Conservation (phyloP, 805 yeast species). For the Naumovozyma baii region DNA sequence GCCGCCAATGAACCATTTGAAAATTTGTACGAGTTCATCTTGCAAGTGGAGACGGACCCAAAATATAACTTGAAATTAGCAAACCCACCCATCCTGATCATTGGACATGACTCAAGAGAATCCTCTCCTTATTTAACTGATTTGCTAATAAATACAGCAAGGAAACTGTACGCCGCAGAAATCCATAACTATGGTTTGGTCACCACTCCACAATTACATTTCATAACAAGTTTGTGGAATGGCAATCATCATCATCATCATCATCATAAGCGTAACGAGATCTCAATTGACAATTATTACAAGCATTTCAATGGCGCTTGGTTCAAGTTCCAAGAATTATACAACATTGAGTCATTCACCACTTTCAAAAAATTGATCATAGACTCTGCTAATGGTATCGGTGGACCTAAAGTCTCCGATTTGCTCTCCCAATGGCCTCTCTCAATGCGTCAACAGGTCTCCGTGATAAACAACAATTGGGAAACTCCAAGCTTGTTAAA, state of each 20-base stretch:
- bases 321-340: slow-evolving; percentile 10
- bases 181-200: slow-evolving; percentile 51
- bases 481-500: slow-evolving; percentile 52
- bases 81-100: slow-evolving; percentile 39
- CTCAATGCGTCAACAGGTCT: slow-evolving; percentile 25
- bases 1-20: slow-evolving; percentile 35
- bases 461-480: slow-evolving; percentile 47
- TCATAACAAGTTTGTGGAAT: slow-evolving; percentile 64
- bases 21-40: slow-evolving; percentile 29
- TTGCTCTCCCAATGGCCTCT: slow-evolving; percentile 31
- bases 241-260: slow-evolving; percentile 43
- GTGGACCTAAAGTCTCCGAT: slow-evolving; percentile 60
- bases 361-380: slow-evolving; percentile 40
- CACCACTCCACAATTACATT: slow-evolving; percentile 94
- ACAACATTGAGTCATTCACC: slow-evolving; percentile 7
- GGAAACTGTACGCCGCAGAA: slow-evolving; percentile 50
- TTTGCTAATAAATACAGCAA: slow-evolving; percentile 45
- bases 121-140: slow-evolving; percentile 48
- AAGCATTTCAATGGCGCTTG: slow-evolving; percentile 42
- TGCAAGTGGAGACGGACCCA: slow-evolving; percentile 18
- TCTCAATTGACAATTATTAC: slow-evolving; percentile 43
- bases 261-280: slow-evolving; percentile 44
- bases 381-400: slow-evolving; percentile 97
- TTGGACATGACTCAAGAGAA: slow-evolving; percentile 84
- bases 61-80: slow-evolving; percentile 7